These are phyloP conservation scores for Paraphoma chrysanthemicola DNA, from an alignment of 2,329 filamentous ascomycete genomes.

Conservation along the genomic window DNA sequence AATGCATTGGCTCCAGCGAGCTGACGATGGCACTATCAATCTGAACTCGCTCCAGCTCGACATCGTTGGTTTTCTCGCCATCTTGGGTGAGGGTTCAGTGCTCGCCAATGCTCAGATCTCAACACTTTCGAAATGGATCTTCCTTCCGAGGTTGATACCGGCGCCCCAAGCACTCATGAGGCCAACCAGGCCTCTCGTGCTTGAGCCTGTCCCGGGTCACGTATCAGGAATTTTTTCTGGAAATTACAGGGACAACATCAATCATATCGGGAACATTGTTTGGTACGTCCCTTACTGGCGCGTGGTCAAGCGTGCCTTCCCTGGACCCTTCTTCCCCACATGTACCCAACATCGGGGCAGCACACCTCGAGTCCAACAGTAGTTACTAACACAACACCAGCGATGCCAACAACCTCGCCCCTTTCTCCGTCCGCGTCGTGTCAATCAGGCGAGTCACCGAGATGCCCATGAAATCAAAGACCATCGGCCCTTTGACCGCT, in stretches of 20 bases:
- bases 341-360: not conserved
- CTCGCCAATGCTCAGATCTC: conserved; percentile 59
- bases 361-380: not conserved
- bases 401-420: conserved; percentile 44
- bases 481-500: conserved; percentile 54
- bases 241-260: conserved; percentile 54
- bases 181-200: conserved; percentile 51
- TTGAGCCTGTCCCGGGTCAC: conserved; percentile 49
- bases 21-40: conserved; percentile 23
- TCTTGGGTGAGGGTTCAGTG: conserved; percentile 60
- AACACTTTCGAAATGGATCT: conserved; percentile 57
- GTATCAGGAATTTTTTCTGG: conserved; percentile 58
- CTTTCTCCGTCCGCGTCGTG: conserved; percentile 52
- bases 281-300: conserved; percentile 38
- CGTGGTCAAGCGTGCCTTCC: not conserved
- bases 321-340: conserved; percentile 9
- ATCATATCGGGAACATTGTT: conserved; percentile 58
- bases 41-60: conserved; percentile 57
- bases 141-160: conserved; percentile 58
- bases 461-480: conserved; percentile 51
- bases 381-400: conserved; percentile 18
- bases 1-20: conserved; percentile 47
- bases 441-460: conserved; percentile 43
- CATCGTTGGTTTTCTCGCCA: conserved; percentile 63
- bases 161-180: conserved; percentile 59